Evolutionary conservation across 2,329 filamentous ascomycete genomes (phyloP).

Genomic region (Nothophaeocryptopus gaeumannii): DNA sequence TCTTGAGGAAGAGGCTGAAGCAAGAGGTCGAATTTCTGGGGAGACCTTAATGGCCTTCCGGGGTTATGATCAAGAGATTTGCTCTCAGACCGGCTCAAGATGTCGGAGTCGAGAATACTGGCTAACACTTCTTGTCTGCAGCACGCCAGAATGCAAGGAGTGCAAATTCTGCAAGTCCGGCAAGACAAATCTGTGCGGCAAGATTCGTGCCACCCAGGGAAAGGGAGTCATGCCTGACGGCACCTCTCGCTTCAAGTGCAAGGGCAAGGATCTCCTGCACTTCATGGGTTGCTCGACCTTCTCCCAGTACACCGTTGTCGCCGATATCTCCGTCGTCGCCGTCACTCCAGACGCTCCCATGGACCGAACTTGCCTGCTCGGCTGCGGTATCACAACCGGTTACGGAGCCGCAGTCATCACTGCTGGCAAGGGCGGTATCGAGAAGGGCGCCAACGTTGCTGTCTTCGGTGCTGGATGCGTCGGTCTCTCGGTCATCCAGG

Average conservation of each 20-base stretch:
- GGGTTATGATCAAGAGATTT: background rate
- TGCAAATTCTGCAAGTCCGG: slow-evolving; percentile 99
- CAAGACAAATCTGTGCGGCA: slow-evolving; percentile 98
- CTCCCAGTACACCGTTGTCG: slow-evolving; percentile 97
- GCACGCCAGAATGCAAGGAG: slow-evolving; percentile 93
- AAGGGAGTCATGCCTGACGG: slow-evolving; percentile 96
- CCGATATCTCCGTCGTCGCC: slow-evolving; percentile 95
- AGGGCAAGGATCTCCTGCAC: slow-evolving; percentile 91
- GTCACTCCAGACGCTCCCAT: slow-evolving; percentile 88
- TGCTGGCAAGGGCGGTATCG: slow-evolving; percentile 65
- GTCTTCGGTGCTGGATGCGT: slow-evolving; percentile 96
- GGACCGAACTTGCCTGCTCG: slow-evolving; percentile 92
- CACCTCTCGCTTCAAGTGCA: slow-evolving; percentile 89
- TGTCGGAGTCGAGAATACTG: background rate
- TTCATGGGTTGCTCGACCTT: slow-evolving; percentile 99
- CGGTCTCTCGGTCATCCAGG: slow-evolving; percentile 91
- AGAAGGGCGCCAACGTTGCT: slow-evolving; percentile 84
- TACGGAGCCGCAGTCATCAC: slow-evolving; percentile 95
- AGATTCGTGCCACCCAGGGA: slow-evolving; percentile 96
- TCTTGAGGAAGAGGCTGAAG: background rate
- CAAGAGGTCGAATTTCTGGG: slow-evolving; percentile 1
- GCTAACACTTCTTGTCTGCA: slow-evolving; percentile 40
- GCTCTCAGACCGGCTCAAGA: background rate
- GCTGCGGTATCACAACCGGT: slow-evolving; percentile 97
- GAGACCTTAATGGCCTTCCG: slow-evolving; percentile 15